Percentiles rank a stretch among this genome's conserved stretches.
phyloP scores from a whole-genome alignment of 2,329 filamentous ascomycete species.

The Trichoderma harzianum region DNA sequence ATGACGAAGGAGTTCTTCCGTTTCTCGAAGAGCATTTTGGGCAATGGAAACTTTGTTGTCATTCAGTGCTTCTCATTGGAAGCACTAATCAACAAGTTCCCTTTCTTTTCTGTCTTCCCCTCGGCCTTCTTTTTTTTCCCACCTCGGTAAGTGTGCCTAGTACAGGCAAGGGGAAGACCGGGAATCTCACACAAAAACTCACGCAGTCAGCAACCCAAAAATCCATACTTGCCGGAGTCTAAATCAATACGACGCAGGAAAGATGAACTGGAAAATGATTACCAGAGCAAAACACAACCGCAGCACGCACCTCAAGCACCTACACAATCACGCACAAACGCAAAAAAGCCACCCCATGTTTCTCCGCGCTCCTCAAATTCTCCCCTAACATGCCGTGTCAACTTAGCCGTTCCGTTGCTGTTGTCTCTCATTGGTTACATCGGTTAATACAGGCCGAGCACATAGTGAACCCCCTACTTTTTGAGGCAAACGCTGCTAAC shows the following conservation, averaged over 20 bases:
- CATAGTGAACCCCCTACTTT: background rate
- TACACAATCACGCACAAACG: background rate
- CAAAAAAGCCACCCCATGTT: background rate
- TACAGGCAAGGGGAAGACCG: background rate
- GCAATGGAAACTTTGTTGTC: background rate
- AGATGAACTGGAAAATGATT: background rate
- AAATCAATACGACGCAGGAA: background rate
- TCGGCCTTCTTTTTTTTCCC: background rate
- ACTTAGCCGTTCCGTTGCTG: background rate
- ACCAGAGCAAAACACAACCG: background rate
- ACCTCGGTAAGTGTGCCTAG: background rate
- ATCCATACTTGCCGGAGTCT: background rate
- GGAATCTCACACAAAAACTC: background rate
- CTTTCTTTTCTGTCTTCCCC: background rate
- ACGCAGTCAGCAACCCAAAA: background rate
- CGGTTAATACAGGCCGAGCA: background rate
- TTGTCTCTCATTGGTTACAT: constrained; percentile 7
- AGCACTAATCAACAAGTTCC: background rate
- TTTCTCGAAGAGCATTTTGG: background rate
- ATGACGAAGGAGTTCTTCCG: background rate
- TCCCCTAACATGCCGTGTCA: background rate
- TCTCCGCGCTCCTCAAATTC: background rate
- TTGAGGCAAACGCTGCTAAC: background rate
- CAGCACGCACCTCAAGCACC: background rate
- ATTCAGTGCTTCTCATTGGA: background rate